Percentiles rank a stretch among this genome's conserved stretches.
These are phyloP conservation scores for Eimeria mitis DNA, from an alignment of 169 alveolate genomes.

Conservation along the genomic window DNA sequence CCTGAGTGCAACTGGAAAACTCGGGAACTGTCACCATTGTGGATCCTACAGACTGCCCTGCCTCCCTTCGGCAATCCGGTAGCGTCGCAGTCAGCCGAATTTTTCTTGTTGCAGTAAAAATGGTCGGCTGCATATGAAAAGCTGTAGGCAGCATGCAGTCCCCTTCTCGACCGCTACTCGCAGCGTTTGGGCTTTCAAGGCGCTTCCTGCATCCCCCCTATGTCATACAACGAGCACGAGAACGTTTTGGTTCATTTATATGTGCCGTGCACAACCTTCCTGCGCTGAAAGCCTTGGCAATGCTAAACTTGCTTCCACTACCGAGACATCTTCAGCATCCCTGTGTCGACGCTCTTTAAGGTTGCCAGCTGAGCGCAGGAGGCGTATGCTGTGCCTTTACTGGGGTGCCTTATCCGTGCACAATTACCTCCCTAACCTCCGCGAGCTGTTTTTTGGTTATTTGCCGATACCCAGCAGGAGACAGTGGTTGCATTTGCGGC, in stretches of 20 bases:
- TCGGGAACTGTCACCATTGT: background rate
- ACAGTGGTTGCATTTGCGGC: too few species aligned
- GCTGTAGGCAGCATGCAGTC: background rate
- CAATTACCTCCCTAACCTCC: too few species aligned
- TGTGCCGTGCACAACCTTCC: background rate
- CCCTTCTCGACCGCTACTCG: background rate
- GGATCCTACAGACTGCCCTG: background rate
- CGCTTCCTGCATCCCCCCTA: background rate
- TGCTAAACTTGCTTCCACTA: background rate
- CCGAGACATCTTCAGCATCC: background rate
- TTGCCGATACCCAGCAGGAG: too few species aligned
- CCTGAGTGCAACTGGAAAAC: background rate
- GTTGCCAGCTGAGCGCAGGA: background rate
- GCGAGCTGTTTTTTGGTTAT: too few species aligned
- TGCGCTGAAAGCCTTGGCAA: background rate
- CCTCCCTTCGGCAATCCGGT: background rate
- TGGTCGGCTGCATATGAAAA: background rate
- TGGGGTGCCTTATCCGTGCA: background rate
- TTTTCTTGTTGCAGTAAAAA: background rate
- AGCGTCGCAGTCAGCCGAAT: background rate
- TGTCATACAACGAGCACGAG: too few species aligned
- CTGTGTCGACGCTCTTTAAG: too few species aligned
- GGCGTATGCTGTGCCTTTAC: background rate
- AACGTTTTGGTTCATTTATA: background rate
- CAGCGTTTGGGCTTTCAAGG: background rate